phyloP scores from a whole-genome alignment of 1,139 yeast species.

The Pichia kudriavzevii region DNA sequence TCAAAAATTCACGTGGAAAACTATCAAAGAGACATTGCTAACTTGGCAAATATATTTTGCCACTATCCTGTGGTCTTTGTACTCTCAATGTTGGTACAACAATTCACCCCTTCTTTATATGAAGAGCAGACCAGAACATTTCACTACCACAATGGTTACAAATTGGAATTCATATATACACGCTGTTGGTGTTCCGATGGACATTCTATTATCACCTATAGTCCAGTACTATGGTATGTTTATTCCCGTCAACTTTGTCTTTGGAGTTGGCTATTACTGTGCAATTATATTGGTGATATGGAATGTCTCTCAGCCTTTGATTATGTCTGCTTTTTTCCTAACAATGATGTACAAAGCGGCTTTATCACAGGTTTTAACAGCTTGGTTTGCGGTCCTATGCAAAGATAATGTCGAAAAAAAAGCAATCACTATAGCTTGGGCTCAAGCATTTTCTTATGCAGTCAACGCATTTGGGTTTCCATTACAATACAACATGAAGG shows the following conservation, averaged over 20 bases:
- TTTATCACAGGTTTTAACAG: constrained; percentile 34
- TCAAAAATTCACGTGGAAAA: constrained; percentile 8
- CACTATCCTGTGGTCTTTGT: constrained; percentile 25
- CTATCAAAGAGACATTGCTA: constrained; percentile 28
- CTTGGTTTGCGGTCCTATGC: constrained; percentile 43
- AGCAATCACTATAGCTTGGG: constrained; percentile 39
- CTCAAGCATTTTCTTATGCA: constrained; percentile 44
- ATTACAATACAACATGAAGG: constrained; percentile 39
- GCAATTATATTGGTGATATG: constrained; percentile 14
- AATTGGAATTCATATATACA: constrained; percentile 15
- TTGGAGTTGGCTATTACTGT: constrained; percentile 10
- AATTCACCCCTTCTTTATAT: constrained; percentile 14
- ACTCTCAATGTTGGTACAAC: constrained; percentile 15
- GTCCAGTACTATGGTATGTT: constrained; percentile 15
- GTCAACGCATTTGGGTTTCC: constrained; percentile 40
- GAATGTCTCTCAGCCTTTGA: constrained; percentile 9
- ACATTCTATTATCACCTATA: constrained; percentile 14
- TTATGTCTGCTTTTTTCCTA: constrained; percentile 15
- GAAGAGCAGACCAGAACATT: constrained; percentile 12
- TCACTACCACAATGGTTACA: constrained; percentile 11
- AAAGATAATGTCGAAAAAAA: constrained; percentile 40
- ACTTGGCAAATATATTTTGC: constrained; percentile 42
- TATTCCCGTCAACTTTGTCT: constrained; percentile 8
- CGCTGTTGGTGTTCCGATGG: constrained; percentile 11
- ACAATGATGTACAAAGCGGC: constrained; percentile 10